Evolutionary conservation across 257 asterid genomes (phyloP), one percentile per base, ranked within the genome.

Genomic region (Ehretia macrophylla): DNA sequence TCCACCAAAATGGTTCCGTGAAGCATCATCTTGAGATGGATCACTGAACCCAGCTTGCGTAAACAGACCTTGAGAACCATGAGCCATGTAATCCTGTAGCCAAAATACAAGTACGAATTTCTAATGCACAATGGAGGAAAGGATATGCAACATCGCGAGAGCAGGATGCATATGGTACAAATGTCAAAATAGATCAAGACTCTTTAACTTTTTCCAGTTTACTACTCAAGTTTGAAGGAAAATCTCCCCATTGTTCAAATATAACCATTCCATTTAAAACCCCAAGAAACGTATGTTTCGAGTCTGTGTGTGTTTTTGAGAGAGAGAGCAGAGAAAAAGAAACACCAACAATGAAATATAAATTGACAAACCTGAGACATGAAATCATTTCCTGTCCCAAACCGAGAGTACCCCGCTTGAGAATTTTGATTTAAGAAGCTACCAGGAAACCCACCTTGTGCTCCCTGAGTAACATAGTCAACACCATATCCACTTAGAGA

Each of bases 381-480:
- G 68, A 80, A 93, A 59, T 93, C 99, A 72, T 85, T 90, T 77
- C 97, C 99, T 37, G 96, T 64, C 37, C 88, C 77, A 69, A 85
- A 93, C 51, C 83, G 97, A 50, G 95, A 78, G 75, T 85, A 93
- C 49, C 99, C 97, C 64, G 89, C 80, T 71, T 90, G 99, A 57
- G 99, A 80, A 65, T 76, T 89, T 79, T 79, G 99, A 82, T 87
- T 89, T 57, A 87, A 39, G 54, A 72, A 87, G 71, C 86, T 85
- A 65, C 96, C 96, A 51, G 99, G 87, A 58, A 72, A 90, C 60
- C 95, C 99, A 73, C 87, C 87, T 79, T 85, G 99, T 57, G 86
- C 86, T 50, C 97, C 95, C 64, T 88, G 98, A 50, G 83, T 70
- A 55, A 76, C 81, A 56, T 86, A 85, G 56, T 93, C 97, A 72